phyloP scores from a whole-genome alignment of 2,329 filamentous ascomycete genomes.

The Cercospora citrullina region DNA sequence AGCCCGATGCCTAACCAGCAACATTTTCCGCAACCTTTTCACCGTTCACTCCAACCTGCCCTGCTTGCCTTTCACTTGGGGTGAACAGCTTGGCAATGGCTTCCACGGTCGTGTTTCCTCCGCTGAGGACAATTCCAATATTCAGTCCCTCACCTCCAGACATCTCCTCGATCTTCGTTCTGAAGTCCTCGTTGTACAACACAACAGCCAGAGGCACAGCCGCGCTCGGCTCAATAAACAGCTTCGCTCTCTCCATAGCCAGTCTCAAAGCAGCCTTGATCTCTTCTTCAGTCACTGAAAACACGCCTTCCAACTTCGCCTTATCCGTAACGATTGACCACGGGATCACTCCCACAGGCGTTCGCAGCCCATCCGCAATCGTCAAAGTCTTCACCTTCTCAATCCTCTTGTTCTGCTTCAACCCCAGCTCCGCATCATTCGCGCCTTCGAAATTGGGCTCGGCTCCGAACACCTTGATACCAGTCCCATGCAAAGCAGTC shows the following conservation, averaged over 20 bases:
- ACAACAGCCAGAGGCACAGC: conserved; percentile 81
- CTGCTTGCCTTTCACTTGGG: conserved; percentile 43
- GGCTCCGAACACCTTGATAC: conserved; percentile 77
- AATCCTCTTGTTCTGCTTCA: conserved; percentile 65
- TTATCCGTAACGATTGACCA: conserved; percentile 75
- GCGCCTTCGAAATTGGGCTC: conserved; percentile 82
- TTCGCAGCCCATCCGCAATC: conserved; percentile 84
- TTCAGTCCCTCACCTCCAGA: conserved; percentile 74
- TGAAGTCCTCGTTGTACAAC: conserved; percentile 83
- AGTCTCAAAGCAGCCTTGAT: conserved; percentile 75
- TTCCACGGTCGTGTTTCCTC: conserved; percentile 66
- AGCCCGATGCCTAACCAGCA: conserved; percentile 29
- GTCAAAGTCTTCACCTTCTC: conserved; percentile 71
- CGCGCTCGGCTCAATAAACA: conserved; percentile 84
- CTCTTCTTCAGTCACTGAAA: conserved; percentile 75
- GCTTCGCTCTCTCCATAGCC: conserved; percentile 83
- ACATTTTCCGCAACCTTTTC: conserved; percentile 49
- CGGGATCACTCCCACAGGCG: conserved; percentile 72
- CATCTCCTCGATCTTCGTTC: conserved; percentile 67
- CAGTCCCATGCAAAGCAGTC: conserved; percentile 69
- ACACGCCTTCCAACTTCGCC: conserved; percentile 68
- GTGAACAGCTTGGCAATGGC: conserved; percentile 58
- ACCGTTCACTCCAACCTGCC: conserved; percentile 45
- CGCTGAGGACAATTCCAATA: conserved; percentile 61
- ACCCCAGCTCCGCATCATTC: conserved; percentile 75